Conservation (phyloP, 2,329 filamentous ascomycete species). For the Neonectria sp. region DNA sequence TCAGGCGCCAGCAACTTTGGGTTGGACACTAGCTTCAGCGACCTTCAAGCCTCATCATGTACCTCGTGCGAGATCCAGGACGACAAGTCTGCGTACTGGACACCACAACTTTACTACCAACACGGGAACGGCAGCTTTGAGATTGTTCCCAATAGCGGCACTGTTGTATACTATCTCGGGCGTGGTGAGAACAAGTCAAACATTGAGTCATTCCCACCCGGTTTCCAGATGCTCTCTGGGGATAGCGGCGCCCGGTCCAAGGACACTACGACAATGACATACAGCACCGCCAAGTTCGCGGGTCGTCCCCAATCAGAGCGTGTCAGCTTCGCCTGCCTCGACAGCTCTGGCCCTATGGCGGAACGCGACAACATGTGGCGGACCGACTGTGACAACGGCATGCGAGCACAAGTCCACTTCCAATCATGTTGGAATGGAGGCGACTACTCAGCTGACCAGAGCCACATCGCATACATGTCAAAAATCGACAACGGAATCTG, state of each 20-base stretch:
- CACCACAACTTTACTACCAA: slow-evolving; percentile 42
- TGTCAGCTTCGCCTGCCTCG: slow-evolving; percentile 43
- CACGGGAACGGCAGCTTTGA: slow-evolving; percentile 42
- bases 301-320: slow-evolving; percentile 39
- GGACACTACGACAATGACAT: slow-evolving; percentile 40
- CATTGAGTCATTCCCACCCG: slow-evolving; percentile 42
- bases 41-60: slow-evolving; percentile 39
- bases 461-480: slow-evolving; percentile 44
- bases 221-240: slow-evolving; percentile 42
- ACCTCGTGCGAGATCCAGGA: slow-evolving; percentile 44
- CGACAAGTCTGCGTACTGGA: slow-evolving; percentile 46
- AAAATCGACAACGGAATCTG: slow-evolving; percentile 44
- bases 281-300: slow-evolving; percentile 23
- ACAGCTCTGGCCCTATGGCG: slow-evolving; percentile 39
- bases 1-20: slow-evolving; percentile 44
- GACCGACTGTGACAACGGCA: slow-evolving; percentile 42
- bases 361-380: slow-evolving; percentile 43
- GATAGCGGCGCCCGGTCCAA: slow-evolving; percentile 35
- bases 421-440: slow-evolving; percentile 44
- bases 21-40: slow-evolving; percentile 28
- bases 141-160: slow-evolving; percentile 43
- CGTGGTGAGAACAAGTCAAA: slow-evolving; percentile 43
- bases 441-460: slow-evolving; percentile 41
- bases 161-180: slow-evolving; percentile 43
- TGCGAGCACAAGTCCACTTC: slow-evolving; percentile 45